These are phyloP conservation scores for Chlorella sp. DNA, from an alignment of 139 green algal species.

Conservation along the genomic window DNA sequence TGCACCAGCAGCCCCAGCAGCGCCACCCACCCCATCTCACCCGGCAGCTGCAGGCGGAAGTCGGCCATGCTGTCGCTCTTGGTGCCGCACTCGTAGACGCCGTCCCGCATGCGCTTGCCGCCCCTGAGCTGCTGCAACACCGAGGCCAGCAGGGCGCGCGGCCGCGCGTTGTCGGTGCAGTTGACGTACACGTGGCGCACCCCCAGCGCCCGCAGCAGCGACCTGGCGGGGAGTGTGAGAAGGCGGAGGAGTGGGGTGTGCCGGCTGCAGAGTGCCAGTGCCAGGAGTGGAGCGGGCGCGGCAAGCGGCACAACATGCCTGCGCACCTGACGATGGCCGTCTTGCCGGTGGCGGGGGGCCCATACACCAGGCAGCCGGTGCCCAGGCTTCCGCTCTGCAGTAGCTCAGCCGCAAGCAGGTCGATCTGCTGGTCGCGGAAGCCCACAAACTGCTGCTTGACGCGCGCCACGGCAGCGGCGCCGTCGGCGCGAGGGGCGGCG, in stretches of 20 bases:
- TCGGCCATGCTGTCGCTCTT: constrained; percentile 47
- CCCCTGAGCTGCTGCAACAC: constrained; percentile 55
- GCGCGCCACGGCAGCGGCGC: not conserved
- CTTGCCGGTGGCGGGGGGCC: constrained; percentile 51
- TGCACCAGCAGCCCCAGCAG: not conserved
- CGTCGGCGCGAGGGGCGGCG: not conserved
- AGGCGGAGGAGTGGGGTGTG: no score
- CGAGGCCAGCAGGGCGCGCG: constrained; percentile 26
- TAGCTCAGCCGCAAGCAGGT: not conserved
- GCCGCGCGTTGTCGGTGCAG: constrained; percentile 33
- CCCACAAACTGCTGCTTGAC: not conserved
- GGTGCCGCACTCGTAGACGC: constrained; percentile 22
- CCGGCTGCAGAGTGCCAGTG: no score
- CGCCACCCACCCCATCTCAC: not conserved
- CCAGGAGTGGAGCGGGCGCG: no score
- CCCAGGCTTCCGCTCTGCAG: not conserved
- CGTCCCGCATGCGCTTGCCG: constrained; percentile 35
- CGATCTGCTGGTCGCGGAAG: not conserved
- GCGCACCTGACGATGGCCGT: constrained; percentile 50
- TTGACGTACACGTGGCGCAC: constrained; percentile 46
- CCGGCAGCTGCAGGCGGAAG: constrained; percentile 39
- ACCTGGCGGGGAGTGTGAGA: constrained; percentile 1
- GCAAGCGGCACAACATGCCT: not conserved
- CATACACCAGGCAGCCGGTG: constrained; percentile 56
- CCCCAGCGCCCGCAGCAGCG: constrained; percentile 30